Percentiles rank a stretch among this genome's conserved stretches.
Evolutionary conservation across 495 filamentous ascomycete genomes (phyloP).

Genomic region (Pyrenula aspistea): DNA sequence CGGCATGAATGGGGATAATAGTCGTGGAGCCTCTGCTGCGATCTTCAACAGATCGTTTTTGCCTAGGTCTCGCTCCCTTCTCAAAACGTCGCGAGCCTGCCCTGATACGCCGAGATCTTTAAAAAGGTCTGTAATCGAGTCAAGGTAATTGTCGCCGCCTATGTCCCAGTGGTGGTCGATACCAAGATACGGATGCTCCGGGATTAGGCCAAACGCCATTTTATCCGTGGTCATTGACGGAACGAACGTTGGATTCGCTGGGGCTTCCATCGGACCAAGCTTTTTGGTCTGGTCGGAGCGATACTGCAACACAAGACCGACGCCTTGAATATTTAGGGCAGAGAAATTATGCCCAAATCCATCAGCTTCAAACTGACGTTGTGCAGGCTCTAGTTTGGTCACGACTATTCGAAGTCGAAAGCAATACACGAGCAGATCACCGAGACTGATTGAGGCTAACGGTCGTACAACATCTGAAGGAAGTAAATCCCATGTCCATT

Average conservation of each 20-base stretch:
- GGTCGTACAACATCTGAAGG: not conserved
- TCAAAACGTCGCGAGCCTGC: not conserved
- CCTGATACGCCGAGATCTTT: not conserved
- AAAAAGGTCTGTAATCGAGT: not conserved
- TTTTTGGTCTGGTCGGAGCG: not conserved
- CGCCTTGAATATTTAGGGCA: not conserved
- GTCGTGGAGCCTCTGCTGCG: not conserved
- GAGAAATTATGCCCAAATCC: not conserved
- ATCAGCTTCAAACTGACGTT: not conserved
- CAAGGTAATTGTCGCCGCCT: not conserved
- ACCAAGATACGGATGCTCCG: not conserved
- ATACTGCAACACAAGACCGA: not conserved
- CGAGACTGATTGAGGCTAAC: not conserved
- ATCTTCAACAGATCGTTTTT: not conserved
- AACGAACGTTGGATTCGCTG: not conserved
- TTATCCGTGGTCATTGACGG: not conserved
- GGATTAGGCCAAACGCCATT: not conserved
- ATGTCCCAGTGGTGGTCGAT: not conserved
- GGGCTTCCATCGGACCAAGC: not conserved
- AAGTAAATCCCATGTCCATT: not conserved
- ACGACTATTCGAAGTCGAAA: not conserved
- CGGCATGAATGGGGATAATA: not conserved
- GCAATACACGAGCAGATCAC: not conserved
- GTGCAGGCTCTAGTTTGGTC: not conserved
- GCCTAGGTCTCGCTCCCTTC: not conserved